These are phyloP conservation scores for Gynochthodes officinalis DNA, from an alignment of 257 asterid genomes.

Conservation along the genomic window DNA sequence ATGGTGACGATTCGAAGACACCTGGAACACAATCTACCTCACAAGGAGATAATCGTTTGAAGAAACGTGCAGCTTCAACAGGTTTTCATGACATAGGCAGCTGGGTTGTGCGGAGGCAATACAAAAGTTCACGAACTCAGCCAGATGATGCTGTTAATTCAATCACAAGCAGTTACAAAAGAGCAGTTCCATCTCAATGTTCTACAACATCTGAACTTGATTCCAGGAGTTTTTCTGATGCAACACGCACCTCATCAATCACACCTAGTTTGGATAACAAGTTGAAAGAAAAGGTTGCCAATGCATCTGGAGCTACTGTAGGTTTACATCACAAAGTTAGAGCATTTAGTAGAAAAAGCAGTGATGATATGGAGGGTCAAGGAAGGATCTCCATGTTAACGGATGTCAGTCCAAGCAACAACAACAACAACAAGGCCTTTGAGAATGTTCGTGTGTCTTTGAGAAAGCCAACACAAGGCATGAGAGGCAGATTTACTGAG, in stretches of 20 bases:
- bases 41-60: background rate
- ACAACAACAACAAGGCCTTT: background rate
- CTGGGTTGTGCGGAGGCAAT: background rate
- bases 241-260: background rate
- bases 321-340: background rate
- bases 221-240: background rate
- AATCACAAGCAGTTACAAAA: background rate
- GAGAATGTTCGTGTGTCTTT: too few species aligned
- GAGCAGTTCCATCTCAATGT: background rate
- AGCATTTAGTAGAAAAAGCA: background rate
- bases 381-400: background rate
- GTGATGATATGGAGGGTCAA: background rate
- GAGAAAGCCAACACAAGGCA: background rate
- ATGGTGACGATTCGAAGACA: background rate
- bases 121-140: background rate
- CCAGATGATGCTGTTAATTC: background rate
- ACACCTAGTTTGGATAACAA: background rate
- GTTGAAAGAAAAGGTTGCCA: background rate
- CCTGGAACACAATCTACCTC: background rate
- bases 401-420: background rate
- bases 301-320: background rate
- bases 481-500: background rate
- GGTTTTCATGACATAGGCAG: background rate
- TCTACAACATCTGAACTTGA: background rate
- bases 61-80: background rate